Evolutionary conservation across 192 early-diverging fungal genomes (phyloP).

Genomic region (Powellomyces hirtus): DNA sequence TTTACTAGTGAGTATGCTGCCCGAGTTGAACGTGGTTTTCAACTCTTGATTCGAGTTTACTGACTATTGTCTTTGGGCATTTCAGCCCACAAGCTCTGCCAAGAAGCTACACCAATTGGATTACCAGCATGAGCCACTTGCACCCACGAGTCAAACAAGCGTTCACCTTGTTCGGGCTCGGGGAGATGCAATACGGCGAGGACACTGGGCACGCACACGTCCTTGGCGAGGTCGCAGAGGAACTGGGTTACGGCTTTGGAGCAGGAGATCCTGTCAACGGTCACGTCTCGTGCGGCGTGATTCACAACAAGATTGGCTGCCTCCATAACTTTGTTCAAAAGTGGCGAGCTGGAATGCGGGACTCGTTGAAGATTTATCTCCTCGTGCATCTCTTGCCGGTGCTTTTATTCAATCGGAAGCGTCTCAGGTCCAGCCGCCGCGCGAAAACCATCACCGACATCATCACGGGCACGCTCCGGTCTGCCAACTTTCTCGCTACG

Average conservation of each 20-base stretch:
- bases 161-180: slow-evolving; percentile 37
- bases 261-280: slow-evolving; percentile 37
- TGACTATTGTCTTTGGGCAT: background rate
- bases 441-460: slow-evolving; percentile 21
- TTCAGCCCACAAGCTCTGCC: slow-evolving; percentile 40
- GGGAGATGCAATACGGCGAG: slow-evolving; percentile 35
- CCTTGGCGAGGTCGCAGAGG: slow-evolving; percentile 35
- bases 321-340: slow-evolving; percentile 31
- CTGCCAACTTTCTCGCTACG: slow-evolving; percentile 53
- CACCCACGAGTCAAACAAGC: slow-evolving; percentile 51
- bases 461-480: slow-evolving; percentile 46
- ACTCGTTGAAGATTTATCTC: slow-evolving; percentile 54
- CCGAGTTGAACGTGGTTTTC: too few relatives aligned
- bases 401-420: slow-evolving; percentile 46
- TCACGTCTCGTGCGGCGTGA: slow-evolving; percentile 47
- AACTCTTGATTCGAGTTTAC: too few relatives aligned
- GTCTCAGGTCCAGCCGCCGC: slow-evolving; percentile 24
- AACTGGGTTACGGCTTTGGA: slow-evolving; percentile 27
- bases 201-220: slow-evolving; percentile 35
- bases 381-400: slow-evolving; percentile 59
- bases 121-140: slow-evolving; percentile 55
- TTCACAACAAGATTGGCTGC: slow-evolving; percentile 58
- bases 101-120: slow-evolving; percentile 60
- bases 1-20: slow-evolving; percentile 47
- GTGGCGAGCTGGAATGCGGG: slow-evolving; percentile 38